These are phyloP conservation scores for Puya raimondii DNA, from an alignment of 176 grass and related monocot genomes.

Conservation along the genomic window DNA sequence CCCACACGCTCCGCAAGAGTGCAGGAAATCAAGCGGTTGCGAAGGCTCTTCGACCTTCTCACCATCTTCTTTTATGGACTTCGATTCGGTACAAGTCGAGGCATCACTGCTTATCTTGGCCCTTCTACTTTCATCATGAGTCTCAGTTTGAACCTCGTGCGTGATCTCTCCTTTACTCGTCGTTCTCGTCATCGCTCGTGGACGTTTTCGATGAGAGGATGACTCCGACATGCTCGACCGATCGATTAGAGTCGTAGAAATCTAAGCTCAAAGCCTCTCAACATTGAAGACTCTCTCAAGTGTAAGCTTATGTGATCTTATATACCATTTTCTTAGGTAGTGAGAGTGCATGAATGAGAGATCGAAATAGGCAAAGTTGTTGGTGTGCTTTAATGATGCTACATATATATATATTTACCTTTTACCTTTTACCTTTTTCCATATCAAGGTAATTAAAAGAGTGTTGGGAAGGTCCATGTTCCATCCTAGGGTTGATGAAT, in stretches of 20 bases:
- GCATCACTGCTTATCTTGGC: not conserved
- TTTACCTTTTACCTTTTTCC: conserved; percentile 16
- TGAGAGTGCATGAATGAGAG: conserved; percentile 6
- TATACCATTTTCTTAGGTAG: conserved; percentile 20
- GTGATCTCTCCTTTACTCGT: conserved; percentile 19
- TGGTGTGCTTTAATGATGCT: not conserved
- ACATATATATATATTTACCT: too few relatives aligned
- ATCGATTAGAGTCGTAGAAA: not conserved
- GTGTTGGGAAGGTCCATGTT: not conserved
- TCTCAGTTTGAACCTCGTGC: conserved; percentile 1
- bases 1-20: conserved; percentile 18
- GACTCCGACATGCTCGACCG: conserved; percentile 20
- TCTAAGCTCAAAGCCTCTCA: not conserved
- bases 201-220: conserved; percentile 8
- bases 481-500: not conserved
- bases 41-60: conserved; percentile 10
- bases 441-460: conserved; percentile 10
- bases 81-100: not conserved
- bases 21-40: conserved; percentile 26
- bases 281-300: not conserved
- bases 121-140: not conserved
- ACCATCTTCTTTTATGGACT: not conserved
- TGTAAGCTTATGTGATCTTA: not conserved
- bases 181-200: conserved; percentile 12
- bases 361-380: not conserved